These are phyloP conservation scores for Udeniomyces megalosporus DNA, from an alignment of 768 basidiomycete species.

Conservation along the genomic window DNA sequence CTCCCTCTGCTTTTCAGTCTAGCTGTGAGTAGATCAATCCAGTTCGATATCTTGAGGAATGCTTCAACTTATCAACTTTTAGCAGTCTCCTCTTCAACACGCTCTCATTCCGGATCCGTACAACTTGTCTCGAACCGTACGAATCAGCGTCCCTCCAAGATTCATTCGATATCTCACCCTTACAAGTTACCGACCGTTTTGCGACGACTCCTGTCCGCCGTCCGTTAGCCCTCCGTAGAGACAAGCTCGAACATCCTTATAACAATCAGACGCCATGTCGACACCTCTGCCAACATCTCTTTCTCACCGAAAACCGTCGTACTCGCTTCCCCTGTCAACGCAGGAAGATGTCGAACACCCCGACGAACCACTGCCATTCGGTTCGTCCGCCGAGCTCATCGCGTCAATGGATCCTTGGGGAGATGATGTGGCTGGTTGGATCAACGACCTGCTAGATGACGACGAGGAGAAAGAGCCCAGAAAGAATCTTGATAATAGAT, in stretches of 20 bases:
- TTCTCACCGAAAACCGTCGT: background rate
- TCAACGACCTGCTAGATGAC: constrained; percentile 44
- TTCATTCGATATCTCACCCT: background rate
- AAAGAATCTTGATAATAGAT: background rate
- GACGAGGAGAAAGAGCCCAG: constrained; percentile 24
- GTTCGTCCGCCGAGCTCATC: constrained; percentile 20
- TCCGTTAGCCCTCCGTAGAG: background rate
- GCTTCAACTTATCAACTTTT: too few species aligned
- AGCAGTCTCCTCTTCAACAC: too few species aligned
- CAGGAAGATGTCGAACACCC: background rate
- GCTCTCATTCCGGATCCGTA: too few species aligned
- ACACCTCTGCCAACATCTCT: background rate
- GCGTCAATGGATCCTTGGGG: constrained; percentile 40
- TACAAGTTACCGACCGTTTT: background rate
- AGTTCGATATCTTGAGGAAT: too few species aligned
- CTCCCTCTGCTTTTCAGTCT: background rate
- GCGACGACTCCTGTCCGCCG: background rate
- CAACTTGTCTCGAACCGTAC: too few species aligned
- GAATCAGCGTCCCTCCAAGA: too few species aligned
- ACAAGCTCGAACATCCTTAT: too few species aligned
- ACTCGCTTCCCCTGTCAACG: background rate
- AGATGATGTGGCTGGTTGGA: constrained; percentile 50
- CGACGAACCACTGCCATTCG: background rate
- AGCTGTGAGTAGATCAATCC: too few species aligned
- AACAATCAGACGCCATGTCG: background rate